These are phyloP conservation scores for Eucalyptus marginata DNA, from an alignment of 345 rosid genomes.

Conservation along the genomic window DNA sequence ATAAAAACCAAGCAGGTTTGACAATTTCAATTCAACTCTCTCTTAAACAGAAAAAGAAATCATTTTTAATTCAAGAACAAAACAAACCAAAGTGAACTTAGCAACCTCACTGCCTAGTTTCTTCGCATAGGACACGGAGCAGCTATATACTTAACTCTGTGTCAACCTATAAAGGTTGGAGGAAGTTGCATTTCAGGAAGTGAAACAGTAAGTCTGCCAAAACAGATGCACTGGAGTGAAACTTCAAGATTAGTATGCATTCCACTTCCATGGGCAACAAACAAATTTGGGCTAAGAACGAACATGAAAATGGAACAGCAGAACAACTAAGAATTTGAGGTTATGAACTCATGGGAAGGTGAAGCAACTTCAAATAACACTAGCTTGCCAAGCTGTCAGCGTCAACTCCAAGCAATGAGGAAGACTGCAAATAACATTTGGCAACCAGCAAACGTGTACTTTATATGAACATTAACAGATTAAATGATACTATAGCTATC, in stretches of 20 bases:
- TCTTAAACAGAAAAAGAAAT: neutral
- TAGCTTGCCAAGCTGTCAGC: neutral
- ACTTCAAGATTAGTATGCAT: neutral
- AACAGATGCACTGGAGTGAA: neutral
- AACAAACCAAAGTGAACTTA: neutral
- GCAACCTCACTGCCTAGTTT: neutral
- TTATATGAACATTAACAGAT: neutral
- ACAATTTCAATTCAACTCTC: neutral
- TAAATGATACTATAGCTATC: neutral
- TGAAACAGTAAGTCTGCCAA: neutral
- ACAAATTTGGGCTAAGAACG: neutral
- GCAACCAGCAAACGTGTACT: neutral
- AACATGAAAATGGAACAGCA: neutral
- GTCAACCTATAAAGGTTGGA: neutral
- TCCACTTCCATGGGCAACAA: neutral
- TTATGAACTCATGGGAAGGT: neutral
- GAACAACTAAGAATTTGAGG: neutral
- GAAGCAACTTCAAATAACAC: neutral
- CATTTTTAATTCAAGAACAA: neutral
- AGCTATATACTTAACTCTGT: neutral
- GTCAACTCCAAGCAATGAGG: neutral
- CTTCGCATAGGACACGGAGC: neutral
- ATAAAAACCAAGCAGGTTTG: neutral
- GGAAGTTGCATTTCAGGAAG: neutral
- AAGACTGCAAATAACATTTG: neutral